These are phyloP conservation scores for Populus trichocarpa DNA, from an alignment of 441 rosid genomes.

Conservation along the genomic window DNA sequence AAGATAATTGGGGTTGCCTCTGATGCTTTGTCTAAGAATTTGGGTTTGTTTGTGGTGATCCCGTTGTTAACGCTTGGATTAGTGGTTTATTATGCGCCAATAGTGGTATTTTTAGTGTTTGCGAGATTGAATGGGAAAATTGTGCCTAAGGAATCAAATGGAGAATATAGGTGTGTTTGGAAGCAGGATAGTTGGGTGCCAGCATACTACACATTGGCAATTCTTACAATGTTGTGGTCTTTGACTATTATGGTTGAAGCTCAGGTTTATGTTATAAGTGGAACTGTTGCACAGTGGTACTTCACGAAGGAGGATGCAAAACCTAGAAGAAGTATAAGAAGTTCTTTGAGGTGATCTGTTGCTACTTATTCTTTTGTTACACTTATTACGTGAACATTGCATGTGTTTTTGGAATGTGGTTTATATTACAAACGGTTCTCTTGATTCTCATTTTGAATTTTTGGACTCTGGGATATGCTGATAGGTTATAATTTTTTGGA, in stretches of 20 bases:
- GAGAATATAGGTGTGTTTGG: conserved; percentile 64
- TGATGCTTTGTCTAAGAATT: conserved; percentile 64
- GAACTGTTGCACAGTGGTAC: conserved; percentile 85
- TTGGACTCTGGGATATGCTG: neutral
- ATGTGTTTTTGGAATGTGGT: neutral
- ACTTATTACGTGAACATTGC: neutral
- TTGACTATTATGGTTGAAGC: conserved; percentile 69
- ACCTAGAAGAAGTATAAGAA: conserved; percentile 65
- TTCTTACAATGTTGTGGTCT: conserved; percentile 85
- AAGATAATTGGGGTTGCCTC: conserved; percentile 72
- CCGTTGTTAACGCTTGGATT: conserved; percentile 57
- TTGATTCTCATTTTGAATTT: no score
- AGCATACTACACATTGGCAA: conserved; percentile 68
- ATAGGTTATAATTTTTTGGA: no score
- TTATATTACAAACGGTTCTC: neutral
- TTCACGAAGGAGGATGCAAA: conserved; percentile 63
- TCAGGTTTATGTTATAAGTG: conserved; percentile 82
- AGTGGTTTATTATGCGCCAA: conserved; percentile 60
- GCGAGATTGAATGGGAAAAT: conserved; percentile 69
- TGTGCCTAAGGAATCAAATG: conserved; percentile 46
- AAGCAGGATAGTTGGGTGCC: conserved; percentile 92
- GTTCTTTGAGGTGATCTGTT: conserved; percentile 61
- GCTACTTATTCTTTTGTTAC: neutral
- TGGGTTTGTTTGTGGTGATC: conserved; percentile 56
- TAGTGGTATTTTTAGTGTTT: conserved; percentile 74